A percentile compares a stretch with the other conserved stretches of the same genome.
These are phyloP conservation scores for Nyctanthes arbortristis DNA, from an alignment of 257 asterid genomes.

Conservation along the genomic window DNA sequence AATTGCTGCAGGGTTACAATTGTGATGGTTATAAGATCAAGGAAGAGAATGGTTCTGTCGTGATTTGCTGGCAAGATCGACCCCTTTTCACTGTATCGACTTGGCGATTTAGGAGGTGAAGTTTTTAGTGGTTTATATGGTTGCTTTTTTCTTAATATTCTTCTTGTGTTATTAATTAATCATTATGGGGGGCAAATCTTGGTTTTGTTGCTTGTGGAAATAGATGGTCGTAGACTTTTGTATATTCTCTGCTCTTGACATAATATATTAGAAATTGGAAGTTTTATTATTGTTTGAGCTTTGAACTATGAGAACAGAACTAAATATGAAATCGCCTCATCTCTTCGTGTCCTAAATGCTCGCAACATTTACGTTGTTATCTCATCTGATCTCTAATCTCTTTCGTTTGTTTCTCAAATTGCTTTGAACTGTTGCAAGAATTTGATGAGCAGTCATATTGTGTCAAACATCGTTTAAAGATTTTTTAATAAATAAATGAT, in stretches of 20 bases:
- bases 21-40: slow-evolving; percentile 35
- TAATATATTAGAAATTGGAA: neutral
- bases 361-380: too few species aligned
- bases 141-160: too few species aligned
- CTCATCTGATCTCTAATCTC: too few species aligned
- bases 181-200: neutral
- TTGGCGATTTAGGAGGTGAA: slow-evolving; percentile 36
- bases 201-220: neutral
- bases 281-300: neutral
- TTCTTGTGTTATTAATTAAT: neutral
- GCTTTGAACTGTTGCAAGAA: too few species aligned
- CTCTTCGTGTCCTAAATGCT: too few species aligned
- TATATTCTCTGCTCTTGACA: neutral
- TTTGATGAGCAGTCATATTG: too few species aligned
- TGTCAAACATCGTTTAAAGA: too few species aligned
- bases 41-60: slow-evolving; percentile 33
- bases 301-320: neutral
- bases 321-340: neutral
- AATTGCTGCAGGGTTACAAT: slow-evolving; percentile 31
- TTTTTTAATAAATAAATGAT: too few species aligned
- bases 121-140: neutral
- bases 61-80: slow-evolving; percentile 38
- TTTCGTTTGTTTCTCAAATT: too few species aligned
- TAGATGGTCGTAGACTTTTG: slow-evolving; percentile 1
- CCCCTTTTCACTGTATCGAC: slow-evolving; percentile 38